Evolutionary conservation across 495 filamentous ascomycete genomes (phyloP), one percentile per base, ranked within the genome.

Genomic region (Podospora bellae-mahoneyi): DNA sequence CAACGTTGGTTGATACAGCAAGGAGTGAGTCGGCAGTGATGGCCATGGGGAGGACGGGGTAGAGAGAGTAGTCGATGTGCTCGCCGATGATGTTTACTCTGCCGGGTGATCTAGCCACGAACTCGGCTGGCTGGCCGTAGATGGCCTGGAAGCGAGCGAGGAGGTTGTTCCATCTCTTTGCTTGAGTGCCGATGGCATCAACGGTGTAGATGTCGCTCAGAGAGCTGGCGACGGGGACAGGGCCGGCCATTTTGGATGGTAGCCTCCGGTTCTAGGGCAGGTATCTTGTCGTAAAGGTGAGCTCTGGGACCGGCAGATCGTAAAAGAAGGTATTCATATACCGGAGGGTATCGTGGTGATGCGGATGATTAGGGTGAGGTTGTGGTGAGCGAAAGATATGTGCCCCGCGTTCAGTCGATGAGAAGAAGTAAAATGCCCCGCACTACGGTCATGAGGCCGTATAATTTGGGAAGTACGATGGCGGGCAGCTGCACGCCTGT

Each of bases 81-180:
- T 99, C 95, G 76, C 95, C 95, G 73, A 99, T 97, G 77, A 99
- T 95, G 83, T 98, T 98, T 68, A 99, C 95, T 66, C 95, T 86
- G 62, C 95, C 95, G 0, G 95, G 95, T 67, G 93, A 96, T 60
- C 95, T 88, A 1, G 95, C 86, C 6, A 98, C 87, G 73, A 97
- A 98, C 57, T 92, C 85, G 2, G 94, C 88, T 15, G 78, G 81
- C 54, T 85, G 83, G 67, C 86, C 87, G 80, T 93, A 97, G n/a
- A 75, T 80, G 68, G 87, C 81, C 72, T 88, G 80, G 78, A 99
- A 99, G 67, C 85, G 85, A 48, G 82, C 79, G 32, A 93, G 78
- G 18, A 99, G 86, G 27, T 76, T 78, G 54, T 90, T 84, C 89
- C 93, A 98, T 75, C 95, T 84, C 62, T 79, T 76, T 55, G 74